These are phyloP conservation scores for Fusarium pilosicola DNA, from an alignment of 2,329 filamentous ascomycete species.

Conservation along the genomic window DNA sequence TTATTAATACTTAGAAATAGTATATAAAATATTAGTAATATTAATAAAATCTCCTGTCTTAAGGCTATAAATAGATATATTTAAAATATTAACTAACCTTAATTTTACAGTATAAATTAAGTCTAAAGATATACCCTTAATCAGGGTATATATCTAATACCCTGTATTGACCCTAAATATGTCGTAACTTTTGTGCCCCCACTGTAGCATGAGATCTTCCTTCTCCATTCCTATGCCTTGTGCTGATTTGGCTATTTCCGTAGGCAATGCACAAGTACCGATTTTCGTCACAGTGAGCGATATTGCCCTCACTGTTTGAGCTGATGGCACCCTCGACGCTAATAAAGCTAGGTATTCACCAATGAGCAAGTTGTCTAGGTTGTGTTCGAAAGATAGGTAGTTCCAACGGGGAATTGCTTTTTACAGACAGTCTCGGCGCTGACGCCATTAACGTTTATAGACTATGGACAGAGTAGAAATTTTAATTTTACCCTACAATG, in stretches of 20 bases:
- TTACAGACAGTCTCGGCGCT: slow-evolving; percentile 19
- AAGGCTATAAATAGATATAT: too few relatives aligned
- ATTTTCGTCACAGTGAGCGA: background rate
- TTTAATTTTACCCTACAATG: background rate
- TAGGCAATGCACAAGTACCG: background rate
- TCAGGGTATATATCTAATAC: too few relatives aligned
- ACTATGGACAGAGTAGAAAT: background rate
- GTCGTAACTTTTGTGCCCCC: too few relatives aligned
- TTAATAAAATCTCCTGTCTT: too few relatives aligned
- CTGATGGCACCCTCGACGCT: background rate
- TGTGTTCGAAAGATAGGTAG: background rate
- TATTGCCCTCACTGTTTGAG: background rate
- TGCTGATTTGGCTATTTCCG: background rate
- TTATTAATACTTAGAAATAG: too few relatives aligned
- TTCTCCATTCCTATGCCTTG: background rate
- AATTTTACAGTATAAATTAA: too few relatives aligned
- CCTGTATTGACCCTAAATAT: too few relatives aligned
- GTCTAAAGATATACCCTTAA: too few relatives aligned
- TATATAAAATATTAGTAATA: too few relatives aligned
- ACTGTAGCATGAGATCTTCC: background rate
- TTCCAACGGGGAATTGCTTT: slow-evolving; percentile 32
- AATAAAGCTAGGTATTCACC: background rate
- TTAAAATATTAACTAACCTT: too few relatives aligned
- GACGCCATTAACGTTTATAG: slow-evolving; percentile 27
- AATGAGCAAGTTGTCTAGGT: background rate